A percentile compares a stretch with the other conserved stretches of the same genome.
phyloP scores from a whole-genome alignment of 1,284 basidiomycete species.

The Cryptococcus depauperatus region DNA sequence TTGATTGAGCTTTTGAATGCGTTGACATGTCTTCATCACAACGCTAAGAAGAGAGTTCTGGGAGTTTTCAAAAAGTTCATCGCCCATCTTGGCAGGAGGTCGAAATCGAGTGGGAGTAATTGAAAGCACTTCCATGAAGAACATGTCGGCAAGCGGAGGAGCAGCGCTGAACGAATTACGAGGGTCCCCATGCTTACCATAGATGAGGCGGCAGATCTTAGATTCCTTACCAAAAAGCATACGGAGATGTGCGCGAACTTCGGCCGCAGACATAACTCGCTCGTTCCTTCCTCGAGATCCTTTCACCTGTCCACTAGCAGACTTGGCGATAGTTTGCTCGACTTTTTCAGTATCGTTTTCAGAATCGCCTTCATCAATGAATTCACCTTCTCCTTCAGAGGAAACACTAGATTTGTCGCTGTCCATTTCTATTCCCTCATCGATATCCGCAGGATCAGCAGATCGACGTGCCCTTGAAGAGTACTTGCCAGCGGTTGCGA shows the following conservation, averaged over 20 bases:
- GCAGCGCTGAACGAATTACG: slow-evolving; percentile 38
- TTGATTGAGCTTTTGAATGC: slow-evolving; percentile 68
- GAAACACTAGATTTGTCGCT: slow-evolving; percentile 45
- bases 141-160: slow-evolving; percentile 63
- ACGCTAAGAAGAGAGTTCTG: slow-evolving; percentile 90
- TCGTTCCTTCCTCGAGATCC: slow-evolving; percentile 70
- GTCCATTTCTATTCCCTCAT: slow-evolving; percentile 40
- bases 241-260: slow-evolving; percentile 88
- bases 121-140: slow-evolving; percentile 89
- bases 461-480: slow-evolving; percentile 11
- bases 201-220: slow-evolving; percentile 75
- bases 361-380: slow-evolving; percentile 40
- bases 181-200: slow-evolving; percentile 85
- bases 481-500: slow-evolving; percentile 40
- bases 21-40: slow-evolving; percentile 73
- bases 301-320: slow-evolving; percentile 71
- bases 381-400: slow-evolving; percentile 45
- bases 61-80: slow-evolving; percentile 88
- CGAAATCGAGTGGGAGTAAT: slow-evolving; percentile 94
- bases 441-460: slow-evolving; percentile 24
- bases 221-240: slow-evolving; percentile 78
- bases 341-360: slow-evolving; percentile 52
- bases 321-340: slow-evolving; percentile 52
- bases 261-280: slow-evolving; percentile 79
- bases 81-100: slow-evolving; percentile 86